These are phyloP conservation scores for Mycena indigotica DNA, from an alignment of 768 basidiomycete species.

Conservation along the genomic window DNA sequence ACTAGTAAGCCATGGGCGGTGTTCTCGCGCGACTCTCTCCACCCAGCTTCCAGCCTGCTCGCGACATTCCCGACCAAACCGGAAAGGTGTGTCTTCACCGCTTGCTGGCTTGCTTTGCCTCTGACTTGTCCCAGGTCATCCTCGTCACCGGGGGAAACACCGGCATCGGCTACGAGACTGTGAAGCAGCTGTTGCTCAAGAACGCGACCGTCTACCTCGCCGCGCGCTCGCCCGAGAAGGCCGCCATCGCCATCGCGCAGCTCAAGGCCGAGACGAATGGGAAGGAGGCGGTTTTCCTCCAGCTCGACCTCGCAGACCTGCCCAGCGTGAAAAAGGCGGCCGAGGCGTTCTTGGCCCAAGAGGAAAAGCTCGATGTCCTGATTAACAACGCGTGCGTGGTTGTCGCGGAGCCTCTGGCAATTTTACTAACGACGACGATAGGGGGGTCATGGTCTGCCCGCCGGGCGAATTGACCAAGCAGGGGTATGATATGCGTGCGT, in stretches of 20 bases:
- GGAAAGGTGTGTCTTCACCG: slow-evolving; percentile 20
- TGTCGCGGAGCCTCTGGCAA: neutral
- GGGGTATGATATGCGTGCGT: slow-evolving; percentile 24
- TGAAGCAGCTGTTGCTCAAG: slow-evolving; percentile 26
- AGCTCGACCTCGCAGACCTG: slow-evolving; percentile 23
- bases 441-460: slow-evolving; percentile 28
- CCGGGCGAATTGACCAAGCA: slow-evolving; percentile 21
- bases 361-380: slow-evolving; percentile 25
- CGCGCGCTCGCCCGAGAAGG: slow-evolving; percentile 19
- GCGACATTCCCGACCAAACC: slow-evolving; percentile 25
- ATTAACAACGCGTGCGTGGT: slow-evolving; percentile 27
- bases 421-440: neutral
- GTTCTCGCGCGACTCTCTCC: neutral
- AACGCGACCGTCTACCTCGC: slow-evolving; percentile 36
- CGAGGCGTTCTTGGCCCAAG: slow-evolving; percentile 6
- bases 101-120: neutral
- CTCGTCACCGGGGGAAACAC: slow-evolving; percentile 3
- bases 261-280: neutral
- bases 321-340: slow-evolving; percentile 19
- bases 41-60: neutral
- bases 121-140: neutral
- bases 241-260: neutral
- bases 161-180: slow-evolving; percentile 8
- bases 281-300: slow-evolving; percentile 13
- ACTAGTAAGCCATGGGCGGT: slow-evolving; percentile 1